A percentile compares a stretch with the other conserved stretches of the same genome.
These are phyloP conservation scores for Endoconidiophora laricicola DNA, from an alignment of 2,329 filamentous ascomycete genomes.

Conservation along the genomic window DNA sequence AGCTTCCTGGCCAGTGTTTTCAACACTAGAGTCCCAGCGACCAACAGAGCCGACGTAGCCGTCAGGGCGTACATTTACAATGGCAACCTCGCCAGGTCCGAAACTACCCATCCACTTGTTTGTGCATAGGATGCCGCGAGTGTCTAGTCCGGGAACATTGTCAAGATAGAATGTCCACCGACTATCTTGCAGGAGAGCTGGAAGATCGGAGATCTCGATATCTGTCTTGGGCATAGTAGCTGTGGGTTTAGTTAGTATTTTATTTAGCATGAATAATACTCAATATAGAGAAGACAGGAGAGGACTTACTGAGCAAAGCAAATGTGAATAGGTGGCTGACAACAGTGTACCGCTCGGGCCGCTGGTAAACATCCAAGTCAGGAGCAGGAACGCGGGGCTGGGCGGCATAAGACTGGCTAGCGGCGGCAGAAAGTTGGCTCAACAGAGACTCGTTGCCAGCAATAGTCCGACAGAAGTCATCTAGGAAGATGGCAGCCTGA, in stretches of 20 bases:
- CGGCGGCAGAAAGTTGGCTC: conserved; percentile 39
- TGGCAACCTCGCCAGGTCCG: conserved; percentile 37
- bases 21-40: conserved; percentile 33
- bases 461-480: conserved; percentile 39
- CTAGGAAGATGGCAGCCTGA: conserved; percentile 38
- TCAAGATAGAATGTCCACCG: conserved; percentile 60
- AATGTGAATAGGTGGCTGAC: conserved; percentile 56
- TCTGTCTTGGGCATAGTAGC: conserved; percentile 43
- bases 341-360: conserved; percentile 51
- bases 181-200: conserved; percentile 43
- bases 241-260: conserved; percentile 15
- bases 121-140: conserved; percentile 36
- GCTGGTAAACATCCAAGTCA: conserved; percentile 44
- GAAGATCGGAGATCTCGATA: conserved; percentile 50
- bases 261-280: not conserved
- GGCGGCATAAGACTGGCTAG: conserved; percentile 42
- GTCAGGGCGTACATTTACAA: conserved; percentile 55
- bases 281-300: not conserved
- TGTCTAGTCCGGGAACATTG: conserved; percentile 40
- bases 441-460: conserved; percentile 36
- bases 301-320: conserved; percentile 43
- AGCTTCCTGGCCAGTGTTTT: conserved; percentile 33
- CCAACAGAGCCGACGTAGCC: conserved; percentile 55
- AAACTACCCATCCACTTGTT: conserved; percentile 54
- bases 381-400: conserved; percentile 40